phyloP scores from a whole-genome alignment of 2,329 filamentous ascomycete genomes.

The Alternaria rosae region DNA sequence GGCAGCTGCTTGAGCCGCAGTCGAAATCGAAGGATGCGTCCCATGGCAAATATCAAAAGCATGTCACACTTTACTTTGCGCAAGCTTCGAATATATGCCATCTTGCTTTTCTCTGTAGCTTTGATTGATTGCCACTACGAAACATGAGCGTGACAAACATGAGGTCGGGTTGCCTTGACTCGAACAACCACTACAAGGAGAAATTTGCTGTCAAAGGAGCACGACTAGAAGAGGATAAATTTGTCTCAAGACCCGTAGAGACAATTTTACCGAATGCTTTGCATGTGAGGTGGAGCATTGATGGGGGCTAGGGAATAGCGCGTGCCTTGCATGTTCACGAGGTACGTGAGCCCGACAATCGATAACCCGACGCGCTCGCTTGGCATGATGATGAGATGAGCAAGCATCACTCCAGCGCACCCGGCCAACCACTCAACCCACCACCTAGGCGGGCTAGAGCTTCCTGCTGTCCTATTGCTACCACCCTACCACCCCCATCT shows the following conservation, averaged over 20 bases:
- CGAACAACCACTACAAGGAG: not conserved
- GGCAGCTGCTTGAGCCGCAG: conserved; percentile 8
- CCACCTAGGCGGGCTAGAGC: conserved; percentile 11
- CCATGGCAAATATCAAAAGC: conserved; percentile 1
- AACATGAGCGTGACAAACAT: not conserved
- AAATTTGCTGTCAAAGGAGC: not conserved
- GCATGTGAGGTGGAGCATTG: not conserved
- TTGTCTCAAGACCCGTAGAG: not conserved
- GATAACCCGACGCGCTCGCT: conserved; percentile 24
- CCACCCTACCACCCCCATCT: conserved; percentile 4
- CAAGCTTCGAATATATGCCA: not conserved
- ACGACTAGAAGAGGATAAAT: not conserved
- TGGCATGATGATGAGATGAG: conserved; percentile 15
- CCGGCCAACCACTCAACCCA: conserved; percentile 10
- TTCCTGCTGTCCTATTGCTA: conserved; percentile 13
- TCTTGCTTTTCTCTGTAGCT: not conserved
- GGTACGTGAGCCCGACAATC: conserved; percentile 17
- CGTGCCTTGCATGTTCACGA: conserved; percentile 13
- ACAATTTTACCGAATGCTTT: not conserved
- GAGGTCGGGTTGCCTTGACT: not conserved
- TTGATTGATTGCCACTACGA: not conserved
- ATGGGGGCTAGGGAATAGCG: conserved; percentile 7
- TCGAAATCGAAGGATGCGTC: not conserved
- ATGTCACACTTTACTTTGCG: not conserved
- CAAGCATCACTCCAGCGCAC: conserved; percentile 3